phyloP scores from a whole-genome alignment of 305 asterid species.

The Fraxinus dipetala region DNA sequence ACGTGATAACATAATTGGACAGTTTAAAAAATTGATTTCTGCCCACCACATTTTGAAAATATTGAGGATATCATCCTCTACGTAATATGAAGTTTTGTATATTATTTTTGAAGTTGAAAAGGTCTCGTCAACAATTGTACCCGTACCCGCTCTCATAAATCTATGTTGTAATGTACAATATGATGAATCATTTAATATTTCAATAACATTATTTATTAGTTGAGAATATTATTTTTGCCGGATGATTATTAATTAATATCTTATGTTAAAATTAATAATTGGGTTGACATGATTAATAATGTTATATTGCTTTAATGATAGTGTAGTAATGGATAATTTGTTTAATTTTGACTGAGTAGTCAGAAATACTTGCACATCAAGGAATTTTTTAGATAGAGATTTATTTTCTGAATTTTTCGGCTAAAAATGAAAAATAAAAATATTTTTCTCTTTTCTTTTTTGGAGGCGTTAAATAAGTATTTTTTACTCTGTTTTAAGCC shows the following conservation, averaged over 20 bases:
- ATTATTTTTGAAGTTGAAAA: neutral
- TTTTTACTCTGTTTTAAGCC: neutral
- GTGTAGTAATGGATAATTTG: neutral
- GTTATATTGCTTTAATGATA: neutral
- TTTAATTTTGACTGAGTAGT: neutral
- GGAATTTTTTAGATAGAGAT: neutral
- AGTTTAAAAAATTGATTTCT: neutral
- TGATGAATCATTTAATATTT: slow-evolving; percentile 10
- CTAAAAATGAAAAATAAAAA: neutral
- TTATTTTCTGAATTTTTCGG: neutral
- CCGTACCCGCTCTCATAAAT: neutral
- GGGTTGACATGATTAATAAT: slow-evolving; percentile 19
- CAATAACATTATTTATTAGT: neutral
- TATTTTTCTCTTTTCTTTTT: neutral
- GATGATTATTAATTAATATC: slow-evolving; percentile 18
- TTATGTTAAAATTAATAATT: slow-evolving; percentile 20
- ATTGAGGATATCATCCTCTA: neutral
- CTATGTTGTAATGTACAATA: neutral
- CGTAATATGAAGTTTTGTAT: neutral
- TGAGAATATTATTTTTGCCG: neutral
- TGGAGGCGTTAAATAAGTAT: neutral
- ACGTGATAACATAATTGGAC: neutral
- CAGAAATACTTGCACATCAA: slow-evolving; percentile 25
- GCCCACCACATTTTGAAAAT: neutral
- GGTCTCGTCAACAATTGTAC: neutral